Percentiles rank a stretch among this genome's conserved stretches.
These are phyloP conservation scores for Mrakia frigida DNA, from an alignment of 768 basidiomycete species.

Conservation along the genomic window DNA sequence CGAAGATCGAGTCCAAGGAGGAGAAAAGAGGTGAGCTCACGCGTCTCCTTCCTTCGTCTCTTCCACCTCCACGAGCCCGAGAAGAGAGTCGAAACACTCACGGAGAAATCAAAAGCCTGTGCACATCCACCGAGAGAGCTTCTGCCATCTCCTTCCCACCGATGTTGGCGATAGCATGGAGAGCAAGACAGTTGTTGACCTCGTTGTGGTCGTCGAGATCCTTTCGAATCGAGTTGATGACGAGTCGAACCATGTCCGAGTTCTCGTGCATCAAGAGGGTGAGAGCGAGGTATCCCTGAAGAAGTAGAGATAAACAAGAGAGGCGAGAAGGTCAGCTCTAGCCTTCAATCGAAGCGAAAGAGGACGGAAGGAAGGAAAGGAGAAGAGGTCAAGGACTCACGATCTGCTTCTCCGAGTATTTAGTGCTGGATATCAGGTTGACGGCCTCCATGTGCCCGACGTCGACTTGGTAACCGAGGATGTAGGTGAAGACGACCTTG, in stretches of 20 bases:
- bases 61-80: neutral
- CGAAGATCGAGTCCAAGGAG: neutral
- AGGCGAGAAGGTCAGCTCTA: neutral
- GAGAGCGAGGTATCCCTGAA: slow-evolving; percentile 94
- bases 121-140: slow-evolving; percentile 85
- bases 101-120: slow-evolving; percentile 91
- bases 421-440: slow-evolving; percentile 88
- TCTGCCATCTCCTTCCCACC: slow-evolving; percentile 99
- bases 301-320: neutral
- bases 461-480: slow-evolving; percentile 97
- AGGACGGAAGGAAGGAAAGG: neutral
- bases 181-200: slow-evolving; percentile 87
- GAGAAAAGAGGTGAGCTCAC: slow-evolving; percentile 5
- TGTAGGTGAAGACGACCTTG: slow-evolving; percentile 98
- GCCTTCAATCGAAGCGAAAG: neutral
- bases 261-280: slow-evolving; percentile 98
- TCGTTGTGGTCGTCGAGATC: slow-evolving; percentile 93
- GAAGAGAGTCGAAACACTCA: slow-evolving; percentile 44
- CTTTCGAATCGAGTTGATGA: slow-evolving; percentile 97
- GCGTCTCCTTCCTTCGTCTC: neutral
- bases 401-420: slow-evolving; percentile 99
- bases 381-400: slow-evolving; percentile 51
- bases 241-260: slow-evolving; percentile 89
- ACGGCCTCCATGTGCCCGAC: slow-evolving; percentile 99
- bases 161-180: slow-evolving; percentile 97